Conservation (phyloP, 2,329 filamentous ascomycete species). For the Cordyceps militaris region DNA sequence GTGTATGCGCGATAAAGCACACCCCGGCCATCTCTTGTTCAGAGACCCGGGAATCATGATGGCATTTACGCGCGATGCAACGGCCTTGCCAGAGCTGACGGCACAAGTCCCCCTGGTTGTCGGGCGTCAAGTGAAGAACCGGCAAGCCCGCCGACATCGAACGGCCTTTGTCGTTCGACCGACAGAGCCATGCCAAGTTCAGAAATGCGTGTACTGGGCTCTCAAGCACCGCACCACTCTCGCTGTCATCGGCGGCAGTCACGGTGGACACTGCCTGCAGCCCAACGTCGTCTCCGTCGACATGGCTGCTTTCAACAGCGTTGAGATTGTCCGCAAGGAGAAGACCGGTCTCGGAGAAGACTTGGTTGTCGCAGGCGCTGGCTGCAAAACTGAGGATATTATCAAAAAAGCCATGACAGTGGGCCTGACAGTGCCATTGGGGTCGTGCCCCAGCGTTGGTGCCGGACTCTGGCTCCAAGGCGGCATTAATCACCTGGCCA, state of each 20-base stretch:
- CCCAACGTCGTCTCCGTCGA: constrained; percentile 48
- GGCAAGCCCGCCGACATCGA: constrained; percentile 38
- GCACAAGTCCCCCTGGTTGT: constrained; percentile 31
- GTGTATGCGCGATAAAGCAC: constrained; percentile 30
- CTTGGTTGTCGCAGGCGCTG: constrained; percentile 45
- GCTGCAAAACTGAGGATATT: constrained; percentile 50
- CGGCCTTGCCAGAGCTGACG: constrained; percentile 34
- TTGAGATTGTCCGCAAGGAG: constrained; percentile 35
- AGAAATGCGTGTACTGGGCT: constrained; percentile 51
- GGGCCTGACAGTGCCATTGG: constrained; percentile 51
- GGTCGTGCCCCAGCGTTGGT: constrained; percentile 53
- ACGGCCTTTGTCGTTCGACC: constrained; percentile 41
- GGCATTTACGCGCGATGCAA: constrained; percentile 41
- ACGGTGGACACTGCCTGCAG: constrained; percentile 52
- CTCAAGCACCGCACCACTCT: constrained; percentile 36
- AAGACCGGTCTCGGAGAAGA: constrained; percentile 18
- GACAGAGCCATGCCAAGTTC: constrained; percentile 39
- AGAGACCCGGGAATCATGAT: constrained; percentile 42
- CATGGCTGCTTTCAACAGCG: constrained; percentile 48
- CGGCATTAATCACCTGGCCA: constrained; percentile 53
- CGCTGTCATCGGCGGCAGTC: constrained; percentile 50
- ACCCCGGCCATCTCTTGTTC: constrained; percentile 38
- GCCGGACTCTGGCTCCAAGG: constrained; percentile 58
- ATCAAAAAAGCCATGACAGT: constrained; percentile 36
- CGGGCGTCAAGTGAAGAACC: constrained; percentile 39